Conservation (phyloP, 2,329 filamentous ascomycete genomes). For the Grosmannia penicillata region DNA sequence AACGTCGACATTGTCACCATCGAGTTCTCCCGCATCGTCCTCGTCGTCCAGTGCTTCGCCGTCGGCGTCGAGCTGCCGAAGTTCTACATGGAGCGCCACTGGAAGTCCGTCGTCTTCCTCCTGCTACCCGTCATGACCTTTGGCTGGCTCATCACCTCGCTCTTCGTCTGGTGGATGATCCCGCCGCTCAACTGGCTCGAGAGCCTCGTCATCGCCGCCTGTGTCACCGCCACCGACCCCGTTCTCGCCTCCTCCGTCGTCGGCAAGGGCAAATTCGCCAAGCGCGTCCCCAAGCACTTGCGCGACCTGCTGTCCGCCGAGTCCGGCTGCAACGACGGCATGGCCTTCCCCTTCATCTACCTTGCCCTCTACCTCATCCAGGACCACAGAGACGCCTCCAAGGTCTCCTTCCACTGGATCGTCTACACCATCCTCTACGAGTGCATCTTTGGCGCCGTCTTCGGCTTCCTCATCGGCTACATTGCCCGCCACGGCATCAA, state of each 20-base stretch:
- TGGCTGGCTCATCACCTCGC: constrained; percentile 82
- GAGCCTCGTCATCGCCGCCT: constrained; percentile 73
- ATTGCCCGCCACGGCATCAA: constrained; percentile 83
- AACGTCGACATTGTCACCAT: constrained; percentile 76
- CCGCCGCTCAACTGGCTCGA: constrained; percentile 74
- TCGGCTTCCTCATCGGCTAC: constrained; percentile 78
- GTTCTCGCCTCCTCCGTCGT: constrained; percentile 95
- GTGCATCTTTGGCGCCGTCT: constrained; percentile 83
- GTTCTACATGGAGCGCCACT: constrained; percentile 96
- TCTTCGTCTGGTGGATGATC: constrained; percentile 90
- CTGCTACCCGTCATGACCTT: constrained; percentile 94
- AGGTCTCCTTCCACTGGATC: constrained; percentile 75
- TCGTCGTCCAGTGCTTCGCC: constrained; percentile 86
- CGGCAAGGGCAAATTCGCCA: constrained; percentile 96
- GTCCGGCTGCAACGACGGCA: constrained; percentile 97
- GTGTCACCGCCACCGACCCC: constrained; percentile 92
- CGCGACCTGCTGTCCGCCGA: constrained; percentile 89
- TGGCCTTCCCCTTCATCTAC: constrained; percentile 98
- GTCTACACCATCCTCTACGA: constrained; percentile 87
- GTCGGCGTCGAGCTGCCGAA: constrained; percentile 82
- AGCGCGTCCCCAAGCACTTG: constrained; percentile 92
- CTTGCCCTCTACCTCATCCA: constrained; percentile 79
- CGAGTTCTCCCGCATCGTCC: constrained; percentile 77
- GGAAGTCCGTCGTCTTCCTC: constrained; percentile 79
- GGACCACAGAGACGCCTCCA: constrained; percentile 51